phyloP scores from a whole-genome alignment of 805 yeast genomes.

The Kurtzmaniella fragi region DNA sequence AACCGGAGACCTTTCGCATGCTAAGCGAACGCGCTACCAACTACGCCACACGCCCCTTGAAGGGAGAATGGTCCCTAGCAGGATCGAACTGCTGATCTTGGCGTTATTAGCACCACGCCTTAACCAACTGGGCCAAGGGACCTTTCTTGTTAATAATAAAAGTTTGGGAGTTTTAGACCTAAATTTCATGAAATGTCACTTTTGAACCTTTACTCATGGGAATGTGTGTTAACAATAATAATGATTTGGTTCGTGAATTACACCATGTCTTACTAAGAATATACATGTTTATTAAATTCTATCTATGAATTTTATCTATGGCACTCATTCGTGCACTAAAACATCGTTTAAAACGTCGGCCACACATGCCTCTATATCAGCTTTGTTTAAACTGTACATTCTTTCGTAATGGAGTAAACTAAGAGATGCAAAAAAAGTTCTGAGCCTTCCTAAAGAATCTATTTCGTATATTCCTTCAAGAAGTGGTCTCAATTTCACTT shows the following conservation, averaged over 20 bases:
- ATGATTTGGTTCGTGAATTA: too few species aligned
- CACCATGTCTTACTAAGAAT: too few species aligned
- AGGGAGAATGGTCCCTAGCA: slow-evolving; percentile 66
- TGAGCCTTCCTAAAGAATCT: slow-evolving; percentile 41
- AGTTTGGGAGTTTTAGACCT: too few species aligned
- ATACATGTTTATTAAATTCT: background rate
- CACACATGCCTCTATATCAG: slow-evolving; percentile 39
- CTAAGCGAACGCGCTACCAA: slow-evolving; percentile 48
- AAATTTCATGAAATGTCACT: too few species aligned
- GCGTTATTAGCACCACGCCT: slow-evolving; percentile 53
- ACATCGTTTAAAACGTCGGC: slow-evolving; percentile 59
- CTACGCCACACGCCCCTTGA: slow-evolving; percentile 42
- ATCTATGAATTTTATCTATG: background rate
- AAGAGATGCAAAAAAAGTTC: slow-evolving; percentile 60
- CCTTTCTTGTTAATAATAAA: slow-evolving; percentile 23
- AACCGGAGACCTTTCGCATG: too few species aligned
- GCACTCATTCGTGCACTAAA: background rate
- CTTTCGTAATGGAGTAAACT: slow-evolving; percentile 64
- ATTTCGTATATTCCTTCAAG: slow-evolving; percentile 38
- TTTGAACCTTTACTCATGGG: too few species aligned
- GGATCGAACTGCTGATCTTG: slow-evolving; percentile 84
- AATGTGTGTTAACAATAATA: too few species aligned
- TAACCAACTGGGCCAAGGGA: slow-evolving; percentile 54
- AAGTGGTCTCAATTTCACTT: slow-evolving; percentile 36
- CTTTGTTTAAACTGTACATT: slow-evolving; percentile 44